Percentiles rank a stretch among this genome's conserved stretches.
Conservation (phyloP, 2,329 filamentous ascomycete genomes). For the Talaromyces sp. region DNA sequence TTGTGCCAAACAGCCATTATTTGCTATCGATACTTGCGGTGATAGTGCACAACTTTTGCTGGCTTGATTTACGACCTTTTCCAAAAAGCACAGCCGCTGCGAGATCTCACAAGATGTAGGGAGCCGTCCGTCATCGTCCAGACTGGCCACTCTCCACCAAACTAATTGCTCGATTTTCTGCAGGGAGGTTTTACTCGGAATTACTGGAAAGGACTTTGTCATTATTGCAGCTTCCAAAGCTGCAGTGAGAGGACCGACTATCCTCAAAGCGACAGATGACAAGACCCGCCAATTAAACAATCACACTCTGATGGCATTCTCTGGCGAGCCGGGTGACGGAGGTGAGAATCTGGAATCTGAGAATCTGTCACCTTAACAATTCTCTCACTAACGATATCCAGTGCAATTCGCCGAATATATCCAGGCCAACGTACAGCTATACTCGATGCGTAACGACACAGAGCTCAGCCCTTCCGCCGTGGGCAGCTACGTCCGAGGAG, state of each 20-base stretch:
- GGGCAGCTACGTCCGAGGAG: slow-evolving; percentile 86
- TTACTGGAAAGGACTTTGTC: slow-evolving; percentile 99
- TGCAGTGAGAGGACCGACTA: slow-evolving; percentile 92
- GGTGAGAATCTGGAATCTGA: slow-evolving; percentile 43
- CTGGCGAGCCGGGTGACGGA: slow-evolving; percentile 93
- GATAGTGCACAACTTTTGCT: background rate
- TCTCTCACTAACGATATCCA: slow-evolving; percentile 29
- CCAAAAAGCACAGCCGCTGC: background rate
- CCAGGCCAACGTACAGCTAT: slow-evolving; percentile 95
- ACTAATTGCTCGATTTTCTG: slow-evolving; percentile 1
- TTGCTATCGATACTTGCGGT: background rate
- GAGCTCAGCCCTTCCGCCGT: slow-evolving; percentile 86
- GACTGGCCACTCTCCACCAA: background rate
- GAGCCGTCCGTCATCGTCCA: background rate
- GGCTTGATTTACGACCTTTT: background rate
- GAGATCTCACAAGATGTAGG: slow-evolving; percentile 4
- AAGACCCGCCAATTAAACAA: slow-evolving; percentile 92
- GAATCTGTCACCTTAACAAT: background rate
- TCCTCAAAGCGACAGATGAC: slow-evolving; percentile 92
- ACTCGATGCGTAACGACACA: slow-evolving; percentile 95
- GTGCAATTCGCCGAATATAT: slow-evolving; percentile 99
- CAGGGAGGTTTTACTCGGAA: slow-evolving; percentile 96
- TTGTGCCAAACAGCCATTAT: background rate
- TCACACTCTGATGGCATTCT: slow-evolving; percentile 91
- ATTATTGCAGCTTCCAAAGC: slow-evolving; percentile 97